These are phyloP conservation scores for Emmonsia crescens DNA, from an alignment of 2,329 filamentous ascomycete genomes.

Conservation along the genomic window DNA sequence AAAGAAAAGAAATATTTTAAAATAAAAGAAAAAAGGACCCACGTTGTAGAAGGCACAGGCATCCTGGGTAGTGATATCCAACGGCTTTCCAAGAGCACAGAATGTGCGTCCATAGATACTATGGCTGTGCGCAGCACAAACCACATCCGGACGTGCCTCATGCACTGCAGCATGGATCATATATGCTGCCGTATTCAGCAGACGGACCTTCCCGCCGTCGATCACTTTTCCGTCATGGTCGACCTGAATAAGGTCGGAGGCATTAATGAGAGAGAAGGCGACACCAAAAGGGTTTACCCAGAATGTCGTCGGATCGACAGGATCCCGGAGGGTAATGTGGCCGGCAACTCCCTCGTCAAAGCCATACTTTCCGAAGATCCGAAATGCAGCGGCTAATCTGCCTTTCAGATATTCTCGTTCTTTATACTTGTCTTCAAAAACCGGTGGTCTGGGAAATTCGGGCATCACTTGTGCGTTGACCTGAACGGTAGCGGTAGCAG, in stretches of 20 bases:
- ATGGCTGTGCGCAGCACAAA: conserved; percentile 46
- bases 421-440: conserved; percentile 33
- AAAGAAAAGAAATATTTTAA: neutral
- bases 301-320: conserved; percentile 48
- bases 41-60: conserved; percentile 36
- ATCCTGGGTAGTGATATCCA: conserved; percentile 39
- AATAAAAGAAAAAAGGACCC: neutral
- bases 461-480: conserved; percentile 19
- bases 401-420: conserved; percentile 46
- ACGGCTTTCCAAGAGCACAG: conserved; percentile 30
- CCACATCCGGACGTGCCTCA: conserved; percentile 43
- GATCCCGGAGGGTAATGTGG: conserved; percentile 53
- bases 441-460: conserved; percentile 24
- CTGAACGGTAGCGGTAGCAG: conserved; percentile 13
- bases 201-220: conserved; percentile 44
- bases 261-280: conserved; percentile 51
- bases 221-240: conserved; percentile 51
- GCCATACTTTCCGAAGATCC: conserved; percentile 47
- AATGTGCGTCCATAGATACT: conserved; percentile 41
- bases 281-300: conserved; percentile 58
- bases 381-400: conserved; percentile 45
- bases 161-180: conserved; percentile 47
- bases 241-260: conserved; percentile 57
- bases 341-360: conserved; percentile 53
- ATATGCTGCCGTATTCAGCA: conserved; percentile 40